phyloP scores from a whole-genome alignment of 495 filamentous ascomycete genomes.

The Hamigera avellanea region DNA sequence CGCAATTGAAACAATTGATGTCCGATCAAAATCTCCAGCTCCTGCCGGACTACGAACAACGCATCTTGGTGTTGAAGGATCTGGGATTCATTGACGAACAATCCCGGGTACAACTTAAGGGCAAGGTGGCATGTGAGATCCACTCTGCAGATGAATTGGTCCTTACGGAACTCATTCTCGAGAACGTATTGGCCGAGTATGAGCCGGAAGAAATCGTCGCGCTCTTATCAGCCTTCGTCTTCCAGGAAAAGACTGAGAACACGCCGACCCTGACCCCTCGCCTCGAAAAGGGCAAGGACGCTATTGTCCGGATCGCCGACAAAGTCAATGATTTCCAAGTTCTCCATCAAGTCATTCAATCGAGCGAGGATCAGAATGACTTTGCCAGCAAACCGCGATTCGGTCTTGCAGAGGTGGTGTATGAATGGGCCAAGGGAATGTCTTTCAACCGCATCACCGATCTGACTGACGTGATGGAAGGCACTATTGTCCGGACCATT shows the following conservation, averaged over 20 bases:
- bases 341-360: constrained; percentile 79
- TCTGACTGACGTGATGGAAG: constrained; percentile 91
- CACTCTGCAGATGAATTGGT: constrained; percentile 98
- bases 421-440: constrained; percentile 97
- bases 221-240: constrained; percentile 90
- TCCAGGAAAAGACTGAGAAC: constrained; percentile 89
- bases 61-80: constrained; percentile 81
- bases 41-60: constrained; percentile 95
- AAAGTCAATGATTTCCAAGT: constrained; percentile 83
- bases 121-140: constrained; percentile 96
- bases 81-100: constrained; percentile 79
- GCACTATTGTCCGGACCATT: constrained; percentile 89
- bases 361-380: constrained; percentile 80
- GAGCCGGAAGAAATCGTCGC: constrained; percentile 96
- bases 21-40: constrained; percentile 95
- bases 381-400: constrained; percentile 81
- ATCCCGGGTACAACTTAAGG: constrained; percentile 82
- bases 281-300: constrained; percentile 73
- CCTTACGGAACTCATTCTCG: constrained; percentile 87
- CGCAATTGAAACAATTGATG: constrained; percentile 70
- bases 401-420: constrained; percentile 91
- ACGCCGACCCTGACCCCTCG: constrained; percentile 73
- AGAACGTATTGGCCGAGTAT: constrained; percentile 91
- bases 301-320: constrained; percentile 78
- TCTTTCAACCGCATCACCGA: constrained; percentile 96